A percentile compares a stretch with the other conserved stretches of the same genome.
phyloP scores from a whole-genome alignment of 768 basidiomycete species.

The Termitomyces bulborhizus region DNA sequence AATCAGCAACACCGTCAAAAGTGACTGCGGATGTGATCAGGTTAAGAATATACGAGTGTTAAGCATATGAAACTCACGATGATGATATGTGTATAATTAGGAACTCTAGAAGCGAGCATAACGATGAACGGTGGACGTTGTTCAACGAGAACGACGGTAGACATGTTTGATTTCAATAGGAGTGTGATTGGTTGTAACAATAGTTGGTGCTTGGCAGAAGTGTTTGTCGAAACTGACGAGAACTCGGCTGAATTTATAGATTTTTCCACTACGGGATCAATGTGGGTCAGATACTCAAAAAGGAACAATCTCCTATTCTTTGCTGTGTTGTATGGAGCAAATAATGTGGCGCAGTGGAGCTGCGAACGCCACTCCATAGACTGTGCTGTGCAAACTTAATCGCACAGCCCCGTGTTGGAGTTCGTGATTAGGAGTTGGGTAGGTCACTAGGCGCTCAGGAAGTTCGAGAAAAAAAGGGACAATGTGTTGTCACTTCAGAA shows the following conservation, averaged over 20 bases:
- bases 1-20: not conserved
- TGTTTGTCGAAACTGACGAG: not conserved
- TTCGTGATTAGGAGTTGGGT: not conserved
- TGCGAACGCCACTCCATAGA: not conserved
- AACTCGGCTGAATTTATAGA: not conserved
- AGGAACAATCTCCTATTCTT: not conserved
- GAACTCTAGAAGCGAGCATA: not conserved
- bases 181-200: not conserved
- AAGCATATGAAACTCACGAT: conserved; percentile 1
- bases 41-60: not conserved
- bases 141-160: not conserved
- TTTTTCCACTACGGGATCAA: not conserved
- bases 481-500: not conserved
- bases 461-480: not conserved
- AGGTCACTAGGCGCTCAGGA: not conserved
- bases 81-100: not conserved
- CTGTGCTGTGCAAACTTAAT: not conserved
- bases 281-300: not conserved
- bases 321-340: not conserved
- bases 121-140: conserved; percentile 3
- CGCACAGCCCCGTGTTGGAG: not conserved
- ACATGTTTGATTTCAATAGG: not conserved
- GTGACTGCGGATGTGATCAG: conserved; percentile 7
- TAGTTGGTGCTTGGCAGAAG: not conserved
- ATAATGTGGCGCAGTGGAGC: not conserved